Conservation (phyloP, 2,329 filamentous ascomycete genomes). For the Verticillium alfalfae region DNA sequence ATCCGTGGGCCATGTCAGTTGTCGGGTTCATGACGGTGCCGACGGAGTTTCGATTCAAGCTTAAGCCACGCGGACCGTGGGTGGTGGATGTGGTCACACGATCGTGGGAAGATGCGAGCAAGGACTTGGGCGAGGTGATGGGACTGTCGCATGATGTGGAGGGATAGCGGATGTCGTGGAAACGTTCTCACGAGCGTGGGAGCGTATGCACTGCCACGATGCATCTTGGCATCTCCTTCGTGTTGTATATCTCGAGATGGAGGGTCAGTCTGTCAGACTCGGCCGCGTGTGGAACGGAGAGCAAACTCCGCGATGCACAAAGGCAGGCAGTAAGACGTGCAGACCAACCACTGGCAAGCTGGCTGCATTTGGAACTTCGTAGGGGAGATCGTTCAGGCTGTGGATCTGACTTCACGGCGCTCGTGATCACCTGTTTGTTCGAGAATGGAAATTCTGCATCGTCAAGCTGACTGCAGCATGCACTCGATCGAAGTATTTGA, state of each 20-base stretch:
- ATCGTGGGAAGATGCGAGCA: conserved; percentile 8
- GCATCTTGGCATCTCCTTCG: background rate
- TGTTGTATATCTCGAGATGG: background rate
- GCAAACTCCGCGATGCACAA: background rate
- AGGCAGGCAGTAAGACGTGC: background rate
- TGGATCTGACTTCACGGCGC: too few relatives aligned
- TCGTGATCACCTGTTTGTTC: too few relatives aligned
- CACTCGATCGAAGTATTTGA: background rate
- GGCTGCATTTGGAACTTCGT: too few relatives aligned
- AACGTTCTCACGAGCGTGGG: background rate
- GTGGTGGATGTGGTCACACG: conserved; percentile 17
- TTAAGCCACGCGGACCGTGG: conserved; percentile 20
- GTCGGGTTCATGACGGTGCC: conserved; percentile 20
- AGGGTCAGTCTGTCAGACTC: background rate
- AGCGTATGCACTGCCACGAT: background rate
- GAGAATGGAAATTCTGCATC: too few relatives aligned
- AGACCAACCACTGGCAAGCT: too few relatives aligned
- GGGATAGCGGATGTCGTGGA: background rate
- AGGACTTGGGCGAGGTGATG: conserved; percentile 6
- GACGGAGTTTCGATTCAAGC: conserved; percentile 18
- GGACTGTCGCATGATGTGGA: conserved; percentile 2
- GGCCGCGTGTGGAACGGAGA: background rate
- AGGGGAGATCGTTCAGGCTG: background rate
- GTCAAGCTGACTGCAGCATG: background rate
- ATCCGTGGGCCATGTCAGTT: conserved; percentile 10